These are phyloP conservation scores for Blastobotrys attinorum DNA, from an alignment of 805 yeast genomes.

Conservation along the genomic window DNA sequence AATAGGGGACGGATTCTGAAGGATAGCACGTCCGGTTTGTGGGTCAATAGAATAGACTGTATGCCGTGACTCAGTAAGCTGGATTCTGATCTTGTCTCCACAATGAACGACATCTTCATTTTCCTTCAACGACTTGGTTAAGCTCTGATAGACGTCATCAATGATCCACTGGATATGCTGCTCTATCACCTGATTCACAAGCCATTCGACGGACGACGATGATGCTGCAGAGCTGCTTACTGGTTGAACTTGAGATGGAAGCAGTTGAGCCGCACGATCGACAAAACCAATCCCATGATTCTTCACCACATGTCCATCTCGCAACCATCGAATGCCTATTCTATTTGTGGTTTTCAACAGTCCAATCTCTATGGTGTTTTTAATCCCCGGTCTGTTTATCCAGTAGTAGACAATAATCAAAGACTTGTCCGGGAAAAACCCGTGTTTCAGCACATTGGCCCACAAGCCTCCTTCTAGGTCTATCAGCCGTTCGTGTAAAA, in stretches of 20 bases:
- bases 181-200: slow-evolving; percentile 34
- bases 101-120: not conserved
- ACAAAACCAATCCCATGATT: slow-evolving; percentile 24
- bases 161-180: slow-evolving; percentile 35
- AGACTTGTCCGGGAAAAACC: slow-evolving; percentile 47
- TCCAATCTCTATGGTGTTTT: slow-evolving; percentile 55
- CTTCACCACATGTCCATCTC: slow-evolving; percentile 40
- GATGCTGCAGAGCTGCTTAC: slow-evolving; percentile 27
- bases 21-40: slow-evolving; percentile 18
- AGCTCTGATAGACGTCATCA: slow-evolving; percentile 19
- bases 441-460: slow-evolving; percentile 53
- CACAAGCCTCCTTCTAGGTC: slow-evolving; percentile 44
- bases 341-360: slow-evolving; percentile 38
- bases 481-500: slow-evolving; percentile 50
- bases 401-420: slow-evolving; percentile 57
- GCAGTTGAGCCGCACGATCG: no score
- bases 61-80: slow-evolving; percentile 14
- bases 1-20: slow-evolving; percentile 37
- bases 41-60: slow-evolving; percentile 18
- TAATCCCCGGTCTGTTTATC: slow-evolving; percentile 43
- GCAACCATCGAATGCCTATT: slow-evolving; percentile 54
- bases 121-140: slow-evolving; percentile 1
- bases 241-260: no score
- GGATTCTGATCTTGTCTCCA: slow-evolving; percentile 12
- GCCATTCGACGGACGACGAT: slow-evolving; percentile 28